A percentile compares a stretch with the other conserved stretches of the same genome.
These are phyloP conservation scores for Entomortierella lignicola DNA, from an alignment of 192 early-diverging fungal genomes.

Conservation along the genomic window DNA sequence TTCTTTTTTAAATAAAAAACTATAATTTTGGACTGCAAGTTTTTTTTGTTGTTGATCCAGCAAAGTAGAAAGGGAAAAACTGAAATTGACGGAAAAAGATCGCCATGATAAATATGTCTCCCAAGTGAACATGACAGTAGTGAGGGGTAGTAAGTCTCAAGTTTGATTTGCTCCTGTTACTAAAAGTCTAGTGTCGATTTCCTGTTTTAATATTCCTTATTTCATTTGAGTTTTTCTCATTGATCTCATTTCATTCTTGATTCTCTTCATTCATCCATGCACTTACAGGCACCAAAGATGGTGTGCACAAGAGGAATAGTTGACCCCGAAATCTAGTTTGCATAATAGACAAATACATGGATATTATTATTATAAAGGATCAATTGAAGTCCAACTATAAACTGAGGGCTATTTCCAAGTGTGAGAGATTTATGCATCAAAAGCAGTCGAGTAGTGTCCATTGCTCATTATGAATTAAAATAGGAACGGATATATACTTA, in stretches of 20 bases:
- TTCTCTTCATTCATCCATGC: not conserved
- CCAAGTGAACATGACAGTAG: no score
- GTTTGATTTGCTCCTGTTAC: no score
- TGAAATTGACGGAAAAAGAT: not conserved
- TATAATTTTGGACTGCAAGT: no score
- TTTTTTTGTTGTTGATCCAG: no score
- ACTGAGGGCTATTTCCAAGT: not conserved
- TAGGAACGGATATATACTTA: conserved; percentile 1
- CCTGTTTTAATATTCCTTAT: no score
- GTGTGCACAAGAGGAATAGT: conserved; percentile 34
- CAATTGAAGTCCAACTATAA: no score
- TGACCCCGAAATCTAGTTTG: conserved; percentile 42
- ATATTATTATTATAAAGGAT: not conserved
- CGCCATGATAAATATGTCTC: no score
- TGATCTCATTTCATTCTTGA: not conserved
- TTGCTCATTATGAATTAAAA: not conserved
- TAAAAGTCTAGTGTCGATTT: no score
- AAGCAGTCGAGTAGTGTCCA: not conserved
- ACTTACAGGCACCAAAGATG: conserved; percentile 48
- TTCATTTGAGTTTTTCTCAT: no score
- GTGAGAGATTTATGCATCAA: not conserved
- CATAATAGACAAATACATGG: not conserved
- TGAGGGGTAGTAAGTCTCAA: no score
- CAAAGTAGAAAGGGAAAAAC: not conserved
- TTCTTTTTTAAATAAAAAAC: not conserved